Evolutionary conservation across 2,329 filamentous ascomycete genomes (phyloP).

Genomic region (Fusarium sarcochroum): DNA sequence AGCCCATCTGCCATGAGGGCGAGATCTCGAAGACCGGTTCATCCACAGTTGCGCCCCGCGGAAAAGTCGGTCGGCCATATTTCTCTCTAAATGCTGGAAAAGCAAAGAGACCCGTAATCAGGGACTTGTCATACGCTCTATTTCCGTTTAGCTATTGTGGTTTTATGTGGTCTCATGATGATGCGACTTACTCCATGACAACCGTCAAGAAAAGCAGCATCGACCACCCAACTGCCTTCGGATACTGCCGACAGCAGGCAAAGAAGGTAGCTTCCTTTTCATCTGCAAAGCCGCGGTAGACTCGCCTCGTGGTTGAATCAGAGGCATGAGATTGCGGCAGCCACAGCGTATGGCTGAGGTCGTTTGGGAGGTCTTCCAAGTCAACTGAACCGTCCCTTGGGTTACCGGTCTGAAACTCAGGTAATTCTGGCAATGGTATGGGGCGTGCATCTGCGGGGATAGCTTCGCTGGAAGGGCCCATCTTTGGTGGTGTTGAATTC

Average conservation of each 20-base stretch:
- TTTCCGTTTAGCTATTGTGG: constrained; percentile 4
- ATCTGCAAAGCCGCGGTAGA: constrained; percentile 36
- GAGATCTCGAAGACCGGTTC: constrained; percentile 55
- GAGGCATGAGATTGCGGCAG: constrained; percentile 31
- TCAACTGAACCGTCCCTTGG: constrained; percentile 22
- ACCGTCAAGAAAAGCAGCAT: constrained; percentile 44
- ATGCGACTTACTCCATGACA: constrained; percentile 42
- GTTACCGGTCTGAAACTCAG: constrained; percentile 22
- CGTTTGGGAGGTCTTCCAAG: constrained; percentile 23
- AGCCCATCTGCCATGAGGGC: constrained; percentile 43
- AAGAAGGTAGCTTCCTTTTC: constrained; percentile 42
- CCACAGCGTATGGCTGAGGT: constrained; percentile 28
- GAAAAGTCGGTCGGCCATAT: constrained; percentile 12
- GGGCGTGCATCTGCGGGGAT: constrained; percentile 32
- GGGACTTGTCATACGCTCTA: constrained; percentile 42
- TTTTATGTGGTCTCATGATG: not conserved
- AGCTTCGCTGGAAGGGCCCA: constrained; percentile 29
- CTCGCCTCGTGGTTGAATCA: constrained; percentile 34
- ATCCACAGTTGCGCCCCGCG: constrained; percentile 26
- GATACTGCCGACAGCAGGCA: constrained; percentile 40
- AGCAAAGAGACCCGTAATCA: constrained; percentile 42
- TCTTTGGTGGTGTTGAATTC: constrained; percentile 37
- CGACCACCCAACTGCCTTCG: constrained; percentile 46
- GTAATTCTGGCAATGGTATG: constrained; percentile 37
- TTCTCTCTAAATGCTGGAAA: constrained; percentile 46